Evolutionary conservation across 441 rosid genomes (phyloP), one percentile per base, ranked within the genome.

Genomic region (Mallotus repandus): DNA sequence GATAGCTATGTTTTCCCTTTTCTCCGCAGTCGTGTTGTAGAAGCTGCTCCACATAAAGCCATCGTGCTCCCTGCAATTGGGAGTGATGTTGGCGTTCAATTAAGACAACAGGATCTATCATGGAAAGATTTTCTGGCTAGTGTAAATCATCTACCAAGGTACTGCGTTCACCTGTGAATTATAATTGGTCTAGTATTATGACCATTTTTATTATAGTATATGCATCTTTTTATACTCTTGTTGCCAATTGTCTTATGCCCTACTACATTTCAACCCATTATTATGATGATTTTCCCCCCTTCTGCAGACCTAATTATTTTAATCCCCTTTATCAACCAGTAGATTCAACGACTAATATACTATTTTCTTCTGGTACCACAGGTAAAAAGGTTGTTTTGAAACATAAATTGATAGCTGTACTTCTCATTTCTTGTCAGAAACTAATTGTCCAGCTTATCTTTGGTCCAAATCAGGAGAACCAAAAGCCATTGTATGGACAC

Each of bases 401-500:
- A 48, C 18, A 6, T 57, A 41, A 52, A 35, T 56, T 66, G 60
- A 64, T 69, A 35, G 9, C 21, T 22, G n/a, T 49, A 53, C 22
- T 45, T 70, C 61, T 29, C 22, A 50, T 46, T 54, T 62, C n/a
- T 2, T 63, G 56, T 53, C 29, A 25, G 65, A 18, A 49, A 61
- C 16, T 65, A 29, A 57, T 74, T 70, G 55, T 72, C 22, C 77
- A 29, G 58, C 45, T 53, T 53, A 63, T 48, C 3, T 15, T 77
- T 73, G 55, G 48, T 68, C 22, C 69, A 29, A 58, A 53, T 69
- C 72, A 94, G 99, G 98, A 56, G 97, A 94, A 66, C 98, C 98
- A 18, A 94, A 94, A 85, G 99, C 99, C 52, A 89, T 94, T 45
- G 87, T 87, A 0, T 94, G 97, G 99, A 92, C 99, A 16, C 98